Conservation (phyloP, 768 basidiomycete species). For the Royoungia palumana region DNA sequence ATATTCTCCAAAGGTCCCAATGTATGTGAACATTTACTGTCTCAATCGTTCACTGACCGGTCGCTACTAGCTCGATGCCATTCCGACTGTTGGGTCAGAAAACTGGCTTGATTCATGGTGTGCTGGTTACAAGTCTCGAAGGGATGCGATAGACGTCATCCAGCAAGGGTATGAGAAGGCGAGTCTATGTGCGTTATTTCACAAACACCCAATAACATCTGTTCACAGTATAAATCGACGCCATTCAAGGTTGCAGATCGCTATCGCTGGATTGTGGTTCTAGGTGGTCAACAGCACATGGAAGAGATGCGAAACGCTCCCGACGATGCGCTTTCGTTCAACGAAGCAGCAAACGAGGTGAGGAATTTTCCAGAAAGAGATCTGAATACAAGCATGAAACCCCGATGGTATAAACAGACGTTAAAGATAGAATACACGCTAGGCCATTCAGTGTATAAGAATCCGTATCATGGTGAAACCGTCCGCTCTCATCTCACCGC, state of each 20-base stretch:
- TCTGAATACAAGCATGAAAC: background rate
- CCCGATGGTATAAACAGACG: slow-evolving; percentile 21
- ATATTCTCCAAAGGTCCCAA: slow-evolving; percentile 1
- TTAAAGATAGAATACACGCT: slow-evolving; percentile 40
- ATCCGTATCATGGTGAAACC: slow-evolving; percentile 31
- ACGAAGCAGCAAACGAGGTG: slow-evolving; percentile 34
- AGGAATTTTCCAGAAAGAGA: background rate
- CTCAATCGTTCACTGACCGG: background rate
- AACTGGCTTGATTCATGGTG: slow-evolving; percentile 27
- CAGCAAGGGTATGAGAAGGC: slow-evolving; percentile 34
- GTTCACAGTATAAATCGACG: slow-evolving; percentile 24
- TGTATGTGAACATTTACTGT: background rate
- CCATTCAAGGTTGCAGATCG: slow-evolving; percentile 32
- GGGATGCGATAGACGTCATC: slow-evolving; percentile 21
- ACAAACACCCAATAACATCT: background rate
- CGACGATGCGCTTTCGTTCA: slow-evolving; percentile 37
- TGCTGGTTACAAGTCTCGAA: slow-evolving; percentile 16
- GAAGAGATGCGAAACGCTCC: slow-evolving; percentile 42
- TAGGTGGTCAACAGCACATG: slow-evolving; percentile 29
- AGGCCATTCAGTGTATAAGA: slow-evolving; percentile 27
- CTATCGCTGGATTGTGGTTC: slow-evolving; percentile 39
- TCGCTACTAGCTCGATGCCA: slow-evolving; percentile 23
- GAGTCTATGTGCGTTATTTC: background rate
- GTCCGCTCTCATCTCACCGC: slow-evolving; percentile 35
- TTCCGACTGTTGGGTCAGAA: slow-evolving; percentile 31